These are phyloP conservation scores for Sclerotinia minor DNA, from an alignment of 2,329 filamentous ascomycete genomes.

Conservation along the genomic window DNA sequence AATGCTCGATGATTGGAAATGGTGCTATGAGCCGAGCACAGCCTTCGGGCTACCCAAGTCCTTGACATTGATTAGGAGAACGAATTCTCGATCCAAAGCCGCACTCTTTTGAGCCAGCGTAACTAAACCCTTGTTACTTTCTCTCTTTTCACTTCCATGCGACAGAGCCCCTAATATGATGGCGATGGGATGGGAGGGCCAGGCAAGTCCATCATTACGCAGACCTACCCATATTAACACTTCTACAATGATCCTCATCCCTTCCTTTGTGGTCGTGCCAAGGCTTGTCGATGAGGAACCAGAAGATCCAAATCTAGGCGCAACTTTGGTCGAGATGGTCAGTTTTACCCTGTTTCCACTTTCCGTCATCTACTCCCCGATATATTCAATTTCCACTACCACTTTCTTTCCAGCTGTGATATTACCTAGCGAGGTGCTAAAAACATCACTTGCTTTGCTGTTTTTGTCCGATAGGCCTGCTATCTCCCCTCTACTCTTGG, in stretches of 20 bases:
- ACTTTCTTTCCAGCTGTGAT: slow-evolving; percentile 59
- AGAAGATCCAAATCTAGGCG: slow-evolving; percentile 65
- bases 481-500: slow-evolving; percentile 57
- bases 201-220: slow-evolving; percentile 62
- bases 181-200: slow-evolving; percentile 66
- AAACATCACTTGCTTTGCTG: slow-evolving; percentile 61
- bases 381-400: slow-evolving; percentile 62
- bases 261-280: slow-evolving; percentile 21
- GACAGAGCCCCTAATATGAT: slow-evolving; percentile 63
- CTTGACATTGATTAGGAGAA: slow-evolving; percentile 63
- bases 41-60: slow-evolving; percentile 62
- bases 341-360: slow-evolving; percentile 65
- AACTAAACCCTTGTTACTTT: slow-evolving; percentile 61
- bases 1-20: slow-evolving; percentile 63
- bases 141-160: slow-evolving; percentile 48
- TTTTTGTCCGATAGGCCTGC: slow-evolving; percentile 67
- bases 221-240: slow-evolving; percentile 57
- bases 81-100: slow-evolving; percentile 63
- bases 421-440: slow-evolving; percentile 67
- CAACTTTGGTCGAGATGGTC: slow-evolving; percentile 66
- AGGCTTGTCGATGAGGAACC: slow-evolving; percentile 23
- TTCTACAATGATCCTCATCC: slow-evolving; percentile 54
- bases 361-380: slow-evolving; percentile 71
- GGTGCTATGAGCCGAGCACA: slow-evolving; percentile 62
- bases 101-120: slow-evolving; percentile 55